Evolutionary conservation across 257 asterid genomes (phyloP), one percentile per base, ranked within the genome.

Genomic region (Voacanga thouarsii): DNA sequence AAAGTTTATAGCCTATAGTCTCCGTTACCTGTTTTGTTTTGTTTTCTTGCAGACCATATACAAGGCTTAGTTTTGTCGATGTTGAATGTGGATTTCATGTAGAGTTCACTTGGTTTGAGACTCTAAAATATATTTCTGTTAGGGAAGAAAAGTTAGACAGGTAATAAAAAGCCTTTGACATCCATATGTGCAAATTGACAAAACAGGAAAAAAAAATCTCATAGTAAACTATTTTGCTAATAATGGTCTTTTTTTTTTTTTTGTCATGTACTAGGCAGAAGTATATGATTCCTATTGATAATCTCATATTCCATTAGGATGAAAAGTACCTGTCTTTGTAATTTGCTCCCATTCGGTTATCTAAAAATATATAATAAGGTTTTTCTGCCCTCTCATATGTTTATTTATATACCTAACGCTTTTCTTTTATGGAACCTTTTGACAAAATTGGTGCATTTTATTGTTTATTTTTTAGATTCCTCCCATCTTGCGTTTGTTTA

Each of bases 21-120:
- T n/a, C n/a, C n/a, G n/a, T n/a, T n/a, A n/a, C n/a, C 69, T 59
- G 45, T 41, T 47, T 64, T 71, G 39, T 49, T 75, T 50, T 51
- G 91, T n/a, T n/a, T n/a, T n/a, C n/a, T n/a, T n/a, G n/a, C n/a
- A n/a, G n/a, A n/a, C n/a, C n/a, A n/a, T n/a, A 94, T 81, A 92
- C 97, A 24, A 88, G 82, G 44, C 91, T 37, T 84, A 86, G 91
- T 83, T 92, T 91, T 77, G 97, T 94, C 57, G 98, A 94, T 72
- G 90, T 90, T 43, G 97, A 97, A 68, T 94, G 90, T 68, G 98
- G 97, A 78, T 94, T 94, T 82, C 92, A 89, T 56, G 97, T 92
- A 83, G 97, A 92, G 81, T 92, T 94, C 78, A 91, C 97, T 43
- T 92, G 97, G 97, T 84, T 92, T 55, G 98, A 94, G 89, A 97